phyloP scores from a whole-genome alignment of 805 yeast genomes.

The Metschnikowia arizonensis region DNA sequence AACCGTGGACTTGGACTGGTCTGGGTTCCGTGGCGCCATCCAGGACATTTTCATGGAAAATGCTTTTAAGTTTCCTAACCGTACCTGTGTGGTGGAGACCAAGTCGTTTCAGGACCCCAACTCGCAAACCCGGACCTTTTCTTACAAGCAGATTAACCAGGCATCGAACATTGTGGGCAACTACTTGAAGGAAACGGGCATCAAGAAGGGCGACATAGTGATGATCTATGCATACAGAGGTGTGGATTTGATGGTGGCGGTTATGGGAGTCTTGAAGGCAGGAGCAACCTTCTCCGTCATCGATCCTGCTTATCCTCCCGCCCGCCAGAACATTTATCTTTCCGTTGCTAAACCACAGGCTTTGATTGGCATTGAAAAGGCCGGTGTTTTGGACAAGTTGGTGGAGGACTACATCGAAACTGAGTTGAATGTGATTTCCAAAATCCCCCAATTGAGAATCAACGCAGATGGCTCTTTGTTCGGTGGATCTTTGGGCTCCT shows the following conservation, averaged over 20 bases:
- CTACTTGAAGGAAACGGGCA: slow-evolving; percentile 74
- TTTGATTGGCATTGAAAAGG: slow-evolving; percentile 82
- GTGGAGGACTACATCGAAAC: slow-evolving; percentile 74
- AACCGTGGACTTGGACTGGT: slow-evolving; percentile 81
- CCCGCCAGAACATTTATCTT: slow-evolving; percentile 89
- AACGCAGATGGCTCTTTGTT: slow-evolving; percentile 67
- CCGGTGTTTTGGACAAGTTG: slow-evolving; percentile 72
- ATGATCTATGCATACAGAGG: slow-evolving; percentile 98
- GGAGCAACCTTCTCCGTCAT: slow-evolving; percentile 98
- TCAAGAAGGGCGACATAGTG: slow-evolving; percentile 87
- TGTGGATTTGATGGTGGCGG: slow-evolving; percentile 94
- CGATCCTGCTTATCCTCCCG: slow-evolving; percentile 99
- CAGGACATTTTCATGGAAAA: slow-evolving; percentile 92
- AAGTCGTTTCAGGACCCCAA: slow-evolving; percentile 57
- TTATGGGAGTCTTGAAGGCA: slow-evolving; percentile 95
- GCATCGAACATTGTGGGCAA: slow-evolving; percentile 94
- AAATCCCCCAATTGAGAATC: slow-evolving; percentile 73
- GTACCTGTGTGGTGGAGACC: slow-evolving; percentile 91
- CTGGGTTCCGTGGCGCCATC: slow-evolving; percentile 87
- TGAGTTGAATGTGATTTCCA: slow-evolving; percentile 68
- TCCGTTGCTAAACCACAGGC: slow-evolving; percentile 93
- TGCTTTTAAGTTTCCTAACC: slow-evolving; percentile 78
- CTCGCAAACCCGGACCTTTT: slow-evolving; percentile 64
- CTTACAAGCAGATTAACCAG: slow-evolving; percentile 83
- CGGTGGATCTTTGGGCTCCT: slow-evolving; percentile 48